Evolutionary conservation across 441 rosid genomes (phyloP), one percentile per base, ranked within the genome.

Genomic region (Gossypium schwendimanii): DNA sequence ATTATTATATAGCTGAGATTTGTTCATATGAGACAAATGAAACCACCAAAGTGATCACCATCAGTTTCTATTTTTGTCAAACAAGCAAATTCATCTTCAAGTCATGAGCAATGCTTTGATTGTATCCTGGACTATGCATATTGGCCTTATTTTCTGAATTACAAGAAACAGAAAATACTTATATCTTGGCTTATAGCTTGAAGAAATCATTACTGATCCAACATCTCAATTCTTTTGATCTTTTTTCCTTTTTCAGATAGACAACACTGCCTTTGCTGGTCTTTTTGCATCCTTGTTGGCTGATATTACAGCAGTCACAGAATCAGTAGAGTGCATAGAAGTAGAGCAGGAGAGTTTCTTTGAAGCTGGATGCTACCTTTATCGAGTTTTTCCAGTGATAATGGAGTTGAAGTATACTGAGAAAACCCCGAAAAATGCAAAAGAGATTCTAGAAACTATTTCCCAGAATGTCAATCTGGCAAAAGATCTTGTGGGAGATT

Each of bases 361-460:
- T 15, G 83, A 86, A 61, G 72, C 81, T 8, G 91, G 92, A 24
- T 84, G 93, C 81, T 91, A 86, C 78, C 55, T 91, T 14, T 88
- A 88, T 79, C 85, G 96, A 70, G 83, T 84, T 74, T 83, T 84
- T 69, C 77, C 81, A 0, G 88, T 81, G 55, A 69, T 93, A 73
- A 85, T 87, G 94, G 98, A 91, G 87, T 78, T 93, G 79, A 88
- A 84, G 83, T 70, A 74, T 58, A 75, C 77, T 11, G 82, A 82
- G 77, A 61, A 73, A 36, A 49, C 71, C 41, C 81, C 90, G 4
- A 77, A 64, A 47, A 84, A 84, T 63, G 76, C 82, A 9, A 68
- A 67, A 66, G 87, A 85, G 74, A 73, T 87, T 67, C 75, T 89
- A 21, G 81, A 80, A 36, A 82, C 93, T 54, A 80, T 91, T 18